Percentiles rank a stretch among this genome's conserved stretches.
phyloP scores from a whole-genome alignment of 2,329 filamentous ascomycete species.

The Ophiocordyceps camponoti-rufipedis region DNA sequence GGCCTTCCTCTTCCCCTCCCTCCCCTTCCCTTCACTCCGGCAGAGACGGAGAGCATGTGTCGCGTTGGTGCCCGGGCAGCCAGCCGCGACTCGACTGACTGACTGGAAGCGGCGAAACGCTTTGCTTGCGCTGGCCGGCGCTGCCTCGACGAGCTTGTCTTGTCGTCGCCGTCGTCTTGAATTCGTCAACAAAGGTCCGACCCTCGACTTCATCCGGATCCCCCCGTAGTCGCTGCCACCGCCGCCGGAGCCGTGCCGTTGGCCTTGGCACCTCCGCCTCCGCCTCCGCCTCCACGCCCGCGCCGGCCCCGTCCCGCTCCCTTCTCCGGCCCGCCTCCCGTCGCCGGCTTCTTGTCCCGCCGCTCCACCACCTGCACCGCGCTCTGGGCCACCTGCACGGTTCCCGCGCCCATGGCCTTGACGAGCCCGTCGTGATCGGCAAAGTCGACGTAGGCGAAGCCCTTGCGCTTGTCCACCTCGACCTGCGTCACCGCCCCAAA shows the following conservation, averaged over 20 bases:
- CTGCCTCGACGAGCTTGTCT: no score
- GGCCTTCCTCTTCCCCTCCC: no score
- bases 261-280: constrained; percentile 5
- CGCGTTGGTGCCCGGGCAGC: no score
- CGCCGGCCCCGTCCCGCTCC: constrained; percentile 7
- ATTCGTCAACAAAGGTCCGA: no score
- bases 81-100: no score
- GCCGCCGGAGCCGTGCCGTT: constrained; percentile 2
- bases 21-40: no score
- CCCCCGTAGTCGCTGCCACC: constrained; percentile 3
- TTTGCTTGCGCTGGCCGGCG: no score
- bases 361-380: constrained; percentile 75
- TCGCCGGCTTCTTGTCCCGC: constrained; percentile 37
- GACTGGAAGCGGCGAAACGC: no score
- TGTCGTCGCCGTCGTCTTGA: no score
- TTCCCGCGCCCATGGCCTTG: constrained; percentile 68
- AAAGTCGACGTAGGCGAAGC: constrained; percentile 88
- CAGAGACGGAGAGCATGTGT: no score
- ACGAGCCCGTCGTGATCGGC: constrained; percentile 50
- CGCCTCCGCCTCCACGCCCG: constrained; percentile 2
- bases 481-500: constrained; percentile 65
- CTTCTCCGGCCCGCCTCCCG: constrained; percentile 5
- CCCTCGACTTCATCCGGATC: constrained; percentile 1
- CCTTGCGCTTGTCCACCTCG: constrained; percentile 88
- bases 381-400: constrained; percentile 65